Evolutionary conservation across 768 basidiomycete species (phyloP).

Genomic region (Tephrocybe sp.): DNA sequence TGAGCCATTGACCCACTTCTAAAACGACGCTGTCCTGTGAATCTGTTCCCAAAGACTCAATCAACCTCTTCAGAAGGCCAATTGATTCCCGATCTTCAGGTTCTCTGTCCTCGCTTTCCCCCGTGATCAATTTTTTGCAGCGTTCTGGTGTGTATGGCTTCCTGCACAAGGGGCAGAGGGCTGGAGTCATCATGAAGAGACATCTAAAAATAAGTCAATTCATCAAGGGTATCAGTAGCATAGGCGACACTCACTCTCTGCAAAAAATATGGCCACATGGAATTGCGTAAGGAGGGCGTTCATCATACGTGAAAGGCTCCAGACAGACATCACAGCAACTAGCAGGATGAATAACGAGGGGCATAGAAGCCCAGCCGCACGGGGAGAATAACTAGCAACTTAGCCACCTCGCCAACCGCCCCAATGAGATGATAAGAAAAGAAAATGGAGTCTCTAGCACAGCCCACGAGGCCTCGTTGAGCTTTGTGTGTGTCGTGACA

Average conservation of each 20-base stretch:
- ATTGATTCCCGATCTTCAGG: slow-evolving; percentile 31
- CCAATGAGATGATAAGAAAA: not conserved
- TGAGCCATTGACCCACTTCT: slow-evolving; percentile 57
- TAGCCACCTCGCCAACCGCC: not conserved
- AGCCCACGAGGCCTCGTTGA: not conserved
- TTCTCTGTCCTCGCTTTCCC: slow-evolving; percentile 26
- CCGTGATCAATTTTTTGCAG: slow-evolving; percentile 19
- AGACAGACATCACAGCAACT: slow-evolving; percentile 79
- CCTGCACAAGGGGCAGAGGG: slow-evolving; percentile 18
- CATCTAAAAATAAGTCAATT: slow-evolving; percentile 9
- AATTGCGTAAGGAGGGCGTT: slow-evolving; percentile 63
- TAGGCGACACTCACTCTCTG: slow-evolving; percentile 43
- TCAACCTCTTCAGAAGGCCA: slow-evolving; percentile 35
- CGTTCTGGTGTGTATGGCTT: slow-evolving; percentile 18
- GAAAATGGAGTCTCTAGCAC: not conserved
- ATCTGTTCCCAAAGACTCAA: slow-evolving; percentile 37
- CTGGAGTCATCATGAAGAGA: slow-evolving; percentile 13
- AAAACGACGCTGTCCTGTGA: slow-evolving; percentile 26
- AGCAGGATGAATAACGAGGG: slow-evolving; percentile 63
- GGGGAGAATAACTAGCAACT: not conserved
- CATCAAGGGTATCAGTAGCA: not conserved
- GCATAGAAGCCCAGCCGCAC: slow-evolving; percentile 13
- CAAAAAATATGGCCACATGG: slow-evolving; percentile 81
- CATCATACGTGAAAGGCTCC: slow-evolving; percentile 56
- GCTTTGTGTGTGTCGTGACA: not conserved